Evolutionary conservation across 2,329 filamentous ascomycete species (phyloP), one percentile per base, ranked within the genome.

Genomic region (Phialemonium atrogriseum): DNA sequence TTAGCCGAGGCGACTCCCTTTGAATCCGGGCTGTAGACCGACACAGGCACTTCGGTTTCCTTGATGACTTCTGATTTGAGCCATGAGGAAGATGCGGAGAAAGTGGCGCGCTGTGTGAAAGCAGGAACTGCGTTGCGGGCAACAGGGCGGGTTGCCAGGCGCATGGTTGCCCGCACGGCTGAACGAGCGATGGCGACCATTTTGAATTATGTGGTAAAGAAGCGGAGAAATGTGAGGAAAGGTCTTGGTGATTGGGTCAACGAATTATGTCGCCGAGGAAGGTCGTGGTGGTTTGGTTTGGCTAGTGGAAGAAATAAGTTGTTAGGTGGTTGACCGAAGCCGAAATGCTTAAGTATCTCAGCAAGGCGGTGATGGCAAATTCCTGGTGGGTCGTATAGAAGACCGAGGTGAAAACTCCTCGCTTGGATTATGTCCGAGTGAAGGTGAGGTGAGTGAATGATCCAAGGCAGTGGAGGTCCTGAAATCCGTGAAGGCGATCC

Each of bases 41-140:
- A 70, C 34, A 74, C 69, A 17, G 70, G 69, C 11, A 76, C 56
- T 47, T 73, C 68, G 43, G 68, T 69, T 58, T 75, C 70, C 40
- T 64, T 65, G 40, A 75, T 66, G 10, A 71, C 66, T 36, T 66
- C 68, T 44, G 62, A 66, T 50, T 66, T 70, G 32, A 48, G 42
- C 41, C 57, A 59, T 25, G 50, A 40, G 13, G 54, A 44, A 2
- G 58, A 57, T 24, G 53, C 42, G 10, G 53, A 55, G 40, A 66
- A 58, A 20, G 56, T 44, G 21, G 61, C 59, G 14, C 45, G 45
- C 31, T 46, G 46, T 17, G 41, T 33, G 19, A 38, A 36, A 11
- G 34, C 22, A 4, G 32, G 28, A 8, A 36, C 31, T 6, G 43
- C 34, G 30, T 46, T 49, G 28, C 43, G 25, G 17, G 41, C 35